These are phyloP conservation scores for Fomitopsis betulina DNA, from an alignment of 1,284 basidiomycete genomes.

Conservation along the genomic window DNA sequence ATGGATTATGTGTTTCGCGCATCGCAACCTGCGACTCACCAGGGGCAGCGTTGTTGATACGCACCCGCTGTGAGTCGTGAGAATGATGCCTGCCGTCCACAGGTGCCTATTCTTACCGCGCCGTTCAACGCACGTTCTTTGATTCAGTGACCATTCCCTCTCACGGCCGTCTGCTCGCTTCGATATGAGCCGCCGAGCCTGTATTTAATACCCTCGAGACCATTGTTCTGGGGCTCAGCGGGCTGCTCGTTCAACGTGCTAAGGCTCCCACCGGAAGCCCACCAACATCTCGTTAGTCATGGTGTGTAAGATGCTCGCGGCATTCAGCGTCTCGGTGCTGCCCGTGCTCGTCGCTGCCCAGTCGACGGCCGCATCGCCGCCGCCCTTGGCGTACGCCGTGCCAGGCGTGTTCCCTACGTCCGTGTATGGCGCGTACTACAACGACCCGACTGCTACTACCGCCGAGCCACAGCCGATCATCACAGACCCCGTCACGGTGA, in stretches of 20 bases:
- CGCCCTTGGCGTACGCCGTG: slow-evolving; percentile 48
- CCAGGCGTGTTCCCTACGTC: slow-evolving; percentile 65
- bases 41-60: neutral
- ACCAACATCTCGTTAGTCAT: neutral
- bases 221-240: neutral
- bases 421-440: slow-evolving; percentile 58
- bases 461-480: slow-evolving; percentile 69
- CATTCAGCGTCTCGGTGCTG: neutral
- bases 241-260: neutral
- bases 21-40: too few species aligned
- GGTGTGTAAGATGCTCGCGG: neutral
- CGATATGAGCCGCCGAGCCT: neutral
- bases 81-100: neutral
- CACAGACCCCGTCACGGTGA: slow-evolving; percentile 60
- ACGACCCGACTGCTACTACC: slow-evolving; percentile 63
- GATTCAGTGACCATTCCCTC: neutral
- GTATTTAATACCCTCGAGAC: neutral
- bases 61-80: neutral
- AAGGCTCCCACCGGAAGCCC: neutral
- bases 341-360: slow-evolving; percentile 3
- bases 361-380: neutral
- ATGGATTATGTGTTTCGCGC: neutral
- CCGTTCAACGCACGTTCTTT: neutral
- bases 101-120: neutral
- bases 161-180: neutral